A percentile compares a stretch with the other conserved stretches of the same genome.
Evolutionary conservation across 2,329 filamentous ascomycete genomes (phyloP).

Genomic region (Clonostachys solani): DNA sequence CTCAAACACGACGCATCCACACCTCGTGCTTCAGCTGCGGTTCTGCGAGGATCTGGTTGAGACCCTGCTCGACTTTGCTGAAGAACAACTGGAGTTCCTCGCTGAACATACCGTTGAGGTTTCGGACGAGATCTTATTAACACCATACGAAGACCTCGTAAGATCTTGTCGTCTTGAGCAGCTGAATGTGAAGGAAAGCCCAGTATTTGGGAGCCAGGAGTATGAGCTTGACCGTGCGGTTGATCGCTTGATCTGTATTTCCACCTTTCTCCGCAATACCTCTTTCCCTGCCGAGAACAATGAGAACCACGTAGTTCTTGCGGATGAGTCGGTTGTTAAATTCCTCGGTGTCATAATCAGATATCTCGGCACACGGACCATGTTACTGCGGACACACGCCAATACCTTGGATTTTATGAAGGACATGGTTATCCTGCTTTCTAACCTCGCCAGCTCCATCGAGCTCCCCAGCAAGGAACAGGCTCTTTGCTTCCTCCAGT

Average conservation of each 20-base stretch:
- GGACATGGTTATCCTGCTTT: constrained; percentile 82
- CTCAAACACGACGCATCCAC: constrained; percentile 55
- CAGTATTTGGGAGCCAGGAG: constrained; percentile 68
- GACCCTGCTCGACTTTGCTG: constrained; percentile 82
- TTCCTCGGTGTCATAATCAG: constrained; percentile 81
- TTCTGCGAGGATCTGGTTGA: constrained; percentile 87
- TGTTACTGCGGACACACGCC: constrained; percentile 74
- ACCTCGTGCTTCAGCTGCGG: constrained; percentile 62
- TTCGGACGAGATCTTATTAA: constrained; percentile 79
- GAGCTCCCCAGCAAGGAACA: constrained; percentile 84
- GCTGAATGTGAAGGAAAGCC: constrained; percentile 66
- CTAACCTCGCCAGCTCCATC: constrained; percentile 78
- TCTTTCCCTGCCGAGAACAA: constrained; percentile 67
- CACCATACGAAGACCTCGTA: constrained; percentile 82
- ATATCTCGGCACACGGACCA: constrained; percentile 83
- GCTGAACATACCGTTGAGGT: constrained; percentile 81
- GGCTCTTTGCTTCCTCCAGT: constrained; percentile 79
- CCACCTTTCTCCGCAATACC: constrained; percentile 86
- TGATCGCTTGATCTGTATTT: constrained; percentile 84
- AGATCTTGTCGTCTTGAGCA: constrained; percentile 74
- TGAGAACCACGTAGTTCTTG: constrained; percentile 68
- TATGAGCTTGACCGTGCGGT: constrained; percentile 85
- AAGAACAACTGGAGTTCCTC: constrained; percentile 82
- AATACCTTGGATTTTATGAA: constrained; percentile 98
- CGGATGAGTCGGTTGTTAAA: constrained; percentile 73